A percentile compares a stretch with the other conserved stretches of the same genome.
Conservation (phyloP, 2,329 filamentous ascomycete species). For the Mycogone perniciosa region DNA sequence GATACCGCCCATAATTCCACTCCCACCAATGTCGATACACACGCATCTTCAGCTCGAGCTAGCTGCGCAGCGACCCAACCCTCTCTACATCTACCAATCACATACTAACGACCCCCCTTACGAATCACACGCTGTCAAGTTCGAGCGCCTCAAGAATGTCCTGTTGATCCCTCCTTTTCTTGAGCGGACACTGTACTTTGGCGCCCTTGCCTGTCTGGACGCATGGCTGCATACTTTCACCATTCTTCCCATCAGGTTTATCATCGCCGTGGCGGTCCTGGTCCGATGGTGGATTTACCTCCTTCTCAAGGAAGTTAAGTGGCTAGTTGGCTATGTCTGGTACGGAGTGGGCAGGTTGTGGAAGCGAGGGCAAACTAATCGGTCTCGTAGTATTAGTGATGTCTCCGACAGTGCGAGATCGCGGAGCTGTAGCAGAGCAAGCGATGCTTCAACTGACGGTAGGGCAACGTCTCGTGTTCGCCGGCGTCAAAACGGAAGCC, state of each 20-base stretch:
- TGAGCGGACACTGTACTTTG: constrained; percentile 81
- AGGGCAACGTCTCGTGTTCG: constrained; percentile 5
- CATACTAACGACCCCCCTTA: constrained; percentile 61
- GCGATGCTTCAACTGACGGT: constrained; percentile 19
- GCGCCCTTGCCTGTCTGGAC: constrained; percentile 84
- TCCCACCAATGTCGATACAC: constrained; percentile 61
- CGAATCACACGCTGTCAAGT: constrained; percentile 86
- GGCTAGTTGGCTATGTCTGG: constrained; percentile 71
- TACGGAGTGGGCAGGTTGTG: constrained; percentile 74
- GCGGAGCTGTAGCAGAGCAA: constrained; percentile 32
- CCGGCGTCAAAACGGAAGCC: constrained; percentile 1
- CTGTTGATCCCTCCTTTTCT: constrained; percentile 73
- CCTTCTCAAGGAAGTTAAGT: constrained; percentile 63
- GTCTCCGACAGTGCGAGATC: constrained; percentile 33
- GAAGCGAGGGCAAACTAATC: constrained; percentile 47
- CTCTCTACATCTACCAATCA: constrained; percentile 59
- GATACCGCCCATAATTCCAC: constrained; percentile 49
- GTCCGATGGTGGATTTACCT: constrained; percentile 72
- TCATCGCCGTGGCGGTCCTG: constrained; percentile 72
- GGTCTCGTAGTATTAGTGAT: constrained; percentile 29
- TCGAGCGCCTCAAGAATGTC: constrained; percentile 87
- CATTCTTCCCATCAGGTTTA: constrained; percentile 82
- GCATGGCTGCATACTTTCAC: constrained; percentile 97
- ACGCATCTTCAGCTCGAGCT: constrained; percentile 60
- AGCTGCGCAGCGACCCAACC: constrained; percentile 55